Base-by-base conservation (phyloP, 495 filamentous ascomycete species). In the Cenococcum geophilum region DNA sequence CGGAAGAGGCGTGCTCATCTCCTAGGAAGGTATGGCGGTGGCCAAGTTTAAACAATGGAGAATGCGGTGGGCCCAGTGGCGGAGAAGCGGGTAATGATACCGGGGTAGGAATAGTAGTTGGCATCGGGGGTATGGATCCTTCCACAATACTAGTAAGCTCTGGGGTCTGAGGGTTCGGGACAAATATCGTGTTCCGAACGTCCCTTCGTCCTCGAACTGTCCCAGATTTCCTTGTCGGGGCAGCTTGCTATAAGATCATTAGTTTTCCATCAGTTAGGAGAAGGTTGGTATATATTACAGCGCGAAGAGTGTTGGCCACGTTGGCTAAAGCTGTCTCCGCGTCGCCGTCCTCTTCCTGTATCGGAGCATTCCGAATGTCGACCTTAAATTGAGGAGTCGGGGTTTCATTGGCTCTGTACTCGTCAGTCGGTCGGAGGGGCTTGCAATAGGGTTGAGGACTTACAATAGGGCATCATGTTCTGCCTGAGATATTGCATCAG, bases 351-450 rank as follows among this genome's bases (percentile, higher is more conserved):
- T 97, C 93, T 74, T 98, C 93, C 21, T 85, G 85, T 58, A 99
- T 95, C 1, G 95, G 92, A 60, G 95, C 88, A 64, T 90, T 91
- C 62, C 89, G 81, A 63, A 99, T 99, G 61, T 86, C 93, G 25
- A 99, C 76, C 71, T 93, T 97, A 75, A 96, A 88, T 58, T 87
- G 79, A 25, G 83, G 78, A 20, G 61, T 36, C 1, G 47, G 53
- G 18, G 25, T 58, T 47, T 70, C 65, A 43, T 47, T 60, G n/a
- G 62, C 37, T 4, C 27, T 45, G 4, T 54, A 9, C 18, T 5
- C 9, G 37, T 64, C 40, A 65, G 57, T 45, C 20, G 12, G 1
- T 23, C 20, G n/a, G 36, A 40, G 3, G 0, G 25, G 25, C 0
- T 1, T 37, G 27, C 18, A 52, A 23, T 23, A 32, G 27, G 1